Percentiles rank a stretch among this genome's conserved stretches.
These are phyloP conservation scores for Aspergillus eucalypticola DNA, from an alignment of 2,329 filamentous ascomycete genomes.

Conservation along the genomic window DNA sequence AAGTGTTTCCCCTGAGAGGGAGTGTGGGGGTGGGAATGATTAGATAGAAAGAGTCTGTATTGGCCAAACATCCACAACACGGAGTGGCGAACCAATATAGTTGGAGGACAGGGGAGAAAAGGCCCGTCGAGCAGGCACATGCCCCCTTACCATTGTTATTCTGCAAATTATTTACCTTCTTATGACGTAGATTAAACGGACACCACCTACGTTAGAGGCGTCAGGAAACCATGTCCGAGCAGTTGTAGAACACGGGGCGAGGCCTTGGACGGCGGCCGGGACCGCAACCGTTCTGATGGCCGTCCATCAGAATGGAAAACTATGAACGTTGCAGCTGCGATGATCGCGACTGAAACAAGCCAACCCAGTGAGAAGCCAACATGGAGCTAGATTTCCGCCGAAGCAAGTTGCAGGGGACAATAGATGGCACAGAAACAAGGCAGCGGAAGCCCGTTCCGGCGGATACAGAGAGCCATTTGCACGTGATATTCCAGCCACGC, in stretches of 20 bases:
- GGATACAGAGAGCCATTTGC: neutral
- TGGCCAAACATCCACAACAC: neutral
- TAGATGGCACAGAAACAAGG: neutral
- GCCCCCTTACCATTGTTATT: neutral
- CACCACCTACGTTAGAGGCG: slow-evolving; percentile 19
- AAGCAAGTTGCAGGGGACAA: neutral
- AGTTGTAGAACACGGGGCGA: neutral
- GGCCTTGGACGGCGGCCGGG: neutral
- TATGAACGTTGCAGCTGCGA: no score
- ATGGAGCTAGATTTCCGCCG: neutral
- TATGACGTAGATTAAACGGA: slow-evolving; percentile 21
- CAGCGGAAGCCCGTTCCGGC: slow-evolving; percentile 4
- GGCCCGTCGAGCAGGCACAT: neutral
- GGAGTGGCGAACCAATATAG: neutral
- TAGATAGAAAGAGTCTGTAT: neutral
- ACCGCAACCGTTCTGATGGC: neutral
- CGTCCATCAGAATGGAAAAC: neutral
- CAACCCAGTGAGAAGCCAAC: no score
- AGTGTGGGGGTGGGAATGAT: neutral
- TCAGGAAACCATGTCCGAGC: slow-evolving; percentile 22
- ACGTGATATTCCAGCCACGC: neutral
- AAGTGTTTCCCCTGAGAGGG: neutral
- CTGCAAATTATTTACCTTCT: slow-evolving; percentile 10
- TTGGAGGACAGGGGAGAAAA: neutral
- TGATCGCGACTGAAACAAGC: no score